Conservation (phyloP, 345 rosid genomes). For the Ceriops decandra region DNA sequence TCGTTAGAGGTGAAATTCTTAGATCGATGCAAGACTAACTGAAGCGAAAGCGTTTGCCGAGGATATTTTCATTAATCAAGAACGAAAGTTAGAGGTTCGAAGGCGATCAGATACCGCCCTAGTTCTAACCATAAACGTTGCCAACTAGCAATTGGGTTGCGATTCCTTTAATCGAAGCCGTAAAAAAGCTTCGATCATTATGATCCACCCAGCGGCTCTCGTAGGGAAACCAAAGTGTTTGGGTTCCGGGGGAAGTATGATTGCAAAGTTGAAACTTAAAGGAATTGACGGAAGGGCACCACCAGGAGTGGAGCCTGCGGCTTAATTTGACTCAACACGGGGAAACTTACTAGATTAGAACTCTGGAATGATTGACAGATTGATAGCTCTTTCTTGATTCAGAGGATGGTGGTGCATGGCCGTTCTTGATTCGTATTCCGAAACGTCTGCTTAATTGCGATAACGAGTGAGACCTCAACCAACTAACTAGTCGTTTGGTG, state of each 20-base stretch:
- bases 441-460: neutral
- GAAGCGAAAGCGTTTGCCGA: neutral
- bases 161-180: too few species aligned
- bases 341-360: too few species aligned
- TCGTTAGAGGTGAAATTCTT: neutral
- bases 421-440: too few species aligned
- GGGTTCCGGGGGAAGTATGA: neutral
- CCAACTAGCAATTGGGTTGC: neutral
- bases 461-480: neutral
- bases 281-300: too few species aligned
- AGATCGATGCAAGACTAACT: neutral
- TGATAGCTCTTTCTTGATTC: too few species aligned
- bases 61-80: too few species aligned
- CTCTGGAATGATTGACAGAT: too few species aligned
- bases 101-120: neutral
- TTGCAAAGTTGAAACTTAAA: too few species aligned
- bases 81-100: neutral
- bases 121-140: constrained; percentile 7
- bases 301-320: too few species aligned
- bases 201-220: neutral
- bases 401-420: too few species aligned
- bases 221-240: neutral
- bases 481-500: neutral
- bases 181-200: too few species aligned
- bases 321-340: too few species aligned